These are phyloP conservation scores for Paecilomyces sp. DNA, from an alignment of 2,329 filamentous ascomycete genomes.

Conservation along the genomic window DNA sequence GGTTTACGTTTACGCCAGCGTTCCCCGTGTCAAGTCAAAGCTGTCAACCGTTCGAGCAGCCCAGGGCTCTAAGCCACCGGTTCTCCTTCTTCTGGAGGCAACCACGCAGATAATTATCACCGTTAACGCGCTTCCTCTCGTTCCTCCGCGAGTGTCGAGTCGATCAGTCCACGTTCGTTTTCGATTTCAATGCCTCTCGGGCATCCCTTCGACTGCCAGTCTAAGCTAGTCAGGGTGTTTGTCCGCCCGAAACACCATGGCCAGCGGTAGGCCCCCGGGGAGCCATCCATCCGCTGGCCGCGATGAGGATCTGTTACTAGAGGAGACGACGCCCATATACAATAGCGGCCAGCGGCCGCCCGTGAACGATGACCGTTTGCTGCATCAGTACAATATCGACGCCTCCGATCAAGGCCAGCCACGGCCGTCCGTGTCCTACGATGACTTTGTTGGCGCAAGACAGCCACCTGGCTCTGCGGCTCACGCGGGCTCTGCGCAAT, in stretches of 20 bases:
- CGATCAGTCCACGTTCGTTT: conserved; percentile 5
- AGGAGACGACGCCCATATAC: conserved; percentile 48
- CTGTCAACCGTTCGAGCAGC: neutral
- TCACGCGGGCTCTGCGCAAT: conserved; percentile 35
- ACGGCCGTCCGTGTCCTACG: conserved; percentile 85
- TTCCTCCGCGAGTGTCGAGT: conserved; percentile 4
- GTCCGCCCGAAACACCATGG: conserved; percentile 33
- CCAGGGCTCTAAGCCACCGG: neutral
- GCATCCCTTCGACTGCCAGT: conserved; percentile 13
- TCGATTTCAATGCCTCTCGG: conserved; percentile 32
- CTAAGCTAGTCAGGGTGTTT: conserved; percentile 24
- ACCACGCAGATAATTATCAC: neutral
- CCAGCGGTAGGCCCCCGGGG: conserved; percentile 49
- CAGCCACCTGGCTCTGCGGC: conserved; percentile 40
- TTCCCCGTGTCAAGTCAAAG: neutral
- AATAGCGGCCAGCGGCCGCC: conserved; percentile 68
- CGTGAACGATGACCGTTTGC: conserved; percentile 73
- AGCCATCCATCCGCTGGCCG: conserved; percentile 38
- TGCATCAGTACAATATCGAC: conserved; percentile 67
- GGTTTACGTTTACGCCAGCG: neutral
- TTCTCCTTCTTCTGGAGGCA: neutral
- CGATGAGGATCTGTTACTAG: conserved; percentile 38
- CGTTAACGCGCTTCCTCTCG: conserved; percentile 3
- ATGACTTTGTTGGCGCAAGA: conserved; percentile 78
- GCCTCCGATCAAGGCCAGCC: conserved; percentile 55